Evolutionary conservation across 23 red algal genomes (phyloP), one percentile per base, ranked within the genome.

Genomic region (Gracilaria caudata): DNA sequence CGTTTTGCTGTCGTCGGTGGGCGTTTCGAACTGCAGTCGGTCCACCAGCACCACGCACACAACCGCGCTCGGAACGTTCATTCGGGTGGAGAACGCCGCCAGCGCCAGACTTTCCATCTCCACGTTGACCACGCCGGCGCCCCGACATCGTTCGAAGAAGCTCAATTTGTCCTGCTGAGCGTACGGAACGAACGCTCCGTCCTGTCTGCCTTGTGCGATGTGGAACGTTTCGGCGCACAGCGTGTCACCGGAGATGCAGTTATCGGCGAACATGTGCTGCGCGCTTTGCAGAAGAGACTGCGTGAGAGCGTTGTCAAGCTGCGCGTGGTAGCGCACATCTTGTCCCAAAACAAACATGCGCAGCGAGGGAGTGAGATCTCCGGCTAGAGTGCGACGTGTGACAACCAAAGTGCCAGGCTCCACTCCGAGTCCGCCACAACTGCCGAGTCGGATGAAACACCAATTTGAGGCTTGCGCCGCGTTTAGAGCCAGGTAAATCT

Each of bases 51-150:
- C 83, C 19, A 68, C 83, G 16, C 45, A 87, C 13, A 87, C 68
- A 25, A 77, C 65, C 19, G 49, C 68, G 32, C 45, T 64, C 24
- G 39, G 0, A 10, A 87, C 33, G 34, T 68, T 49, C 30, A 87
- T 37, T 38, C 70, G 35, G 4, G 6, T 63, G 0, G 65, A 64
- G 35, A 87, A 87, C 43, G 83, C 83, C 3, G 58, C 83, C 26
- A 87, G 68, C 0, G 83, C 41, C 64, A 87, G 16, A n/a, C 83
- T 58, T 35, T 87, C 83, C 83, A 87, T 87, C 47, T 87, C 83
- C 46, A 87, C 11, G 37, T 75, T 75, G 0, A 76, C 72, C 11
- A 87, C 83, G 1, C 83, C 83, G 20, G 29, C 43, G 1, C 37
- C 12, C 0, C 34, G 37, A 47, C 83, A 87, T 24, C 34, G 25